A percentile compares a stretch with the other conserved stretches of the same genome.
phyloP scores from a whole-genome alignment of 2,329 filamentous ascomycete genomes.

The Fusarium musae region DNA sequence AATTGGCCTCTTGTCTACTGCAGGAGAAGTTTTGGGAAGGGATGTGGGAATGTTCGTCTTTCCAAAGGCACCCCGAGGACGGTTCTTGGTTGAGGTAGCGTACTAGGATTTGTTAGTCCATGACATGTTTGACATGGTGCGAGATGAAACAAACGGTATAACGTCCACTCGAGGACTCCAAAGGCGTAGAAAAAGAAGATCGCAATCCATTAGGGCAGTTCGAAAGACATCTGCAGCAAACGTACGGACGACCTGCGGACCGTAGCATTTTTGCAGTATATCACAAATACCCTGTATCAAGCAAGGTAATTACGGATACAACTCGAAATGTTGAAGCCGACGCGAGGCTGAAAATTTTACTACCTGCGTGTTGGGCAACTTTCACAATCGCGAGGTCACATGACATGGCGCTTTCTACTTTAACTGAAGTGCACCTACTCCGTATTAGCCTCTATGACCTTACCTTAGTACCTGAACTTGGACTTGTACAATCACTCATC shows the following conservation, averaged over 20 bases:
- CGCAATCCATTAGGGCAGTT: constrained; percentile 25
- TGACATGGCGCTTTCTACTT: constrained; percentile 34
- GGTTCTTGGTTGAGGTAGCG: constrained; percentile 10
- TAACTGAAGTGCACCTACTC: not conserved
- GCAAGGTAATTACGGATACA: not conserved
- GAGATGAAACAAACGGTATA: constrained; percentile 25
- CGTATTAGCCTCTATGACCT: not conserved
- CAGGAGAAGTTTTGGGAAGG: not conserved
- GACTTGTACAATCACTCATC: not conserved
- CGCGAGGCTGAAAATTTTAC: constrained; percentile 43
- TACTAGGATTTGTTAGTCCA: constrained; percentile 26
- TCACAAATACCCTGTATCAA: constrained; percentile 1
- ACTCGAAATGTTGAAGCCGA: not conserved
- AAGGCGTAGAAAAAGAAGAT: not conserved
- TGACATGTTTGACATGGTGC: not conserved
- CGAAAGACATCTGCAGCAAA: constrained; percentile 50
- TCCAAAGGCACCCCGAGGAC: constrained; percentile 11
- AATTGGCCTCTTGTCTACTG: constrained; percentile 28
- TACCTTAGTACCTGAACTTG: not conserved
- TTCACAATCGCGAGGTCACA: constrained; percentile 39
- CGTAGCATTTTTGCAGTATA: constrained; percentile 46
- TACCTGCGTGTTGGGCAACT: constrained; percentile 25
- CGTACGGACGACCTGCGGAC: constrained; percentile 44
- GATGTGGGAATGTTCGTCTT: constrained; percentile 31
- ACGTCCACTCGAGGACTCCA: constrained; percentile 10